Conservation (phyloP, 2,329 filamentous ascomycete genomes). For the Beauveria rudraprayagi region DNA sequence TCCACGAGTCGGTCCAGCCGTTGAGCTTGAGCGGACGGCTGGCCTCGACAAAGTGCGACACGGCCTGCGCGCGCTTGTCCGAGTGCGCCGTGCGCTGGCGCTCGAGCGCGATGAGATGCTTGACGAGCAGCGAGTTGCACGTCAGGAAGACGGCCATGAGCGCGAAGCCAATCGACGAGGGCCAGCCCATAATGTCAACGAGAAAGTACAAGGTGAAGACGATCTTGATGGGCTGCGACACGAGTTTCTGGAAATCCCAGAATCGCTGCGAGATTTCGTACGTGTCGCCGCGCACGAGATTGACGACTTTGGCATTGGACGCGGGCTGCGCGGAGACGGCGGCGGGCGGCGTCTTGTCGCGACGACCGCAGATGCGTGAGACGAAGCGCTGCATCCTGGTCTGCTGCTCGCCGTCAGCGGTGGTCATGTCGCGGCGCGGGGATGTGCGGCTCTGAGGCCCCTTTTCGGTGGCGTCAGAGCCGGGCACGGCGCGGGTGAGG, state of each 20-base stretch:
- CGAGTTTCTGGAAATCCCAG: slow-evolving; percentile 74
- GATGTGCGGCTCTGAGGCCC: slow-evolving; percentile 18
- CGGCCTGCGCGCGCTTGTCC: slow-evolving; percentile 70
- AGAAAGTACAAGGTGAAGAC: slow-evolving; percentile 56
- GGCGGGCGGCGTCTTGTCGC: slow-evolving; percentile 12
- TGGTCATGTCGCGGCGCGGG: not conserved
- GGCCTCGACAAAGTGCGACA: slow-evolving; percentile 79
- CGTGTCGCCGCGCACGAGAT: slow-evolving; percentile 73
- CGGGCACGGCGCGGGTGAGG: slow-evolving; percentile 34
- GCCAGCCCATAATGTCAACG: slow-evolving; percentile 70
- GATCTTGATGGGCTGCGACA: slow-evolving; percentile 71
- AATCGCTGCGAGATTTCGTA: slow-evolving; percentile 79
- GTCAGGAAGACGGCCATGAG: slow-evolving; percentile 62
- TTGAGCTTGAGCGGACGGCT: slow-evolving; percentile 56
- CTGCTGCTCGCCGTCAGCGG: not conserved
- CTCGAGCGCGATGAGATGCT: slow-evolving; percentile 60
- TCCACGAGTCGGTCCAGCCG: slow-evolving; percentile 32
- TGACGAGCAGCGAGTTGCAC: slow-evolving; percentile 61
- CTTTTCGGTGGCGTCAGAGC: slow-evolving; percentile 30
- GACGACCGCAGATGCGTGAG: slow-evolving; percentile 15
- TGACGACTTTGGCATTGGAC: slow-evolving; percentile 84
- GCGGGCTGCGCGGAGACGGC: slow-evolving; percentile 46
- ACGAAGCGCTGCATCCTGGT: slow-evolving; percentile 14
- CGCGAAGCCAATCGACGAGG: slow-evolving; percentile 65
- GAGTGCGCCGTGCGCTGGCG: slow-evolving; percentile 63